Conservation (phyloP, 2,329 filamentous ascomycete species). For the Cryphonectria naterciae region DNA sequence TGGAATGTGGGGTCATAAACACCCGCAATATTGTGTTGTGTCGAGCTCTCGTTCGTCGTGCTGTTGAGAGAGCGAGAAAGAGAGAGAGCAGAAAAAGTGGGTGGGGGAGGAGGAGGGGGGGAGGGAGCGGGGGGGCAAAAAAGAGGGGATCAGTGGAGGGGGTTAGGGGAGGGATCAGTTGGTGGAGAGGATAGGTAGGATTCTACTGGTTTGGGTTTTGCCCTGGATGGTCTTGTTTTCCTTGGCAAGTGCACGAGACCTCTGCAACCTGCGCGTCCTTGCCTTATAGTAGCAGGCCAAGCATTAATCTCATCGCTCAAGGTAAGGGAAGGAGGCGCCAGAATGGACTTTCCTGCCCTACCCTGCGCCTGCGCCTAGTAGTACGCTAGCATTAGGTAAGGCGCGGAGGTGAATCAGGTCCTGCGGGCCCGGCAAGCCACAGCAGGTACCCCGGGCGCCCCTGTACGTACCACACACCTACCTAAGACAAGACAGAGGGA, state of each 20-base stretch:
- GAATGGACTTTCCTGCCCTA: neutral
- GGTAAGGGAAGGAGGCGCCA: neutral
- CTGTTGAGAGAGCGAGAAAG: neutral
- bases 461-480: neutral
- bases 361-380: neutral
- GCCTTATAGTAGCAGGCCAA: neutral
- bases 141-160: too few relatives aligned
- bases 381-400: neutral
- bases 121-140: too few relatives aligned
- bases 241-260: neutral
- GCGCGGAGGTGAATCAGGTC: neutral
- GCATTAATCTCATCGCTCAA: neutral
- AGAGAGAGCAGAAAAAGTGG: neutral
- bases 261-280: neutral
- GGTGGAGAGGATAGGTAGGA: neutral
- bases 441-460: neutral
- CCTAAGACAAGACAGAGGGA: too few relatives aligned
- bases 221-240: neutral
- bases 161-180: too few relatives aligned
- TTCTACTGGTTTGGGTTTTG: neutral
- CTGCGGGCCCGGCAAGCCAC: conserved; percentile 2
- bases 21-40: neutral
- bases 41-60: neutral
- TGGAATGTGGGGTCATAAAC: neutral
- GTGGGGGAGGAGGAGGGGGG: too few relatives aligned